These are phyloP conservation scores for Populus tomentosa DNA, from an alignment of 441 rosid genomes.

Conservation along the genomic window DNA sequence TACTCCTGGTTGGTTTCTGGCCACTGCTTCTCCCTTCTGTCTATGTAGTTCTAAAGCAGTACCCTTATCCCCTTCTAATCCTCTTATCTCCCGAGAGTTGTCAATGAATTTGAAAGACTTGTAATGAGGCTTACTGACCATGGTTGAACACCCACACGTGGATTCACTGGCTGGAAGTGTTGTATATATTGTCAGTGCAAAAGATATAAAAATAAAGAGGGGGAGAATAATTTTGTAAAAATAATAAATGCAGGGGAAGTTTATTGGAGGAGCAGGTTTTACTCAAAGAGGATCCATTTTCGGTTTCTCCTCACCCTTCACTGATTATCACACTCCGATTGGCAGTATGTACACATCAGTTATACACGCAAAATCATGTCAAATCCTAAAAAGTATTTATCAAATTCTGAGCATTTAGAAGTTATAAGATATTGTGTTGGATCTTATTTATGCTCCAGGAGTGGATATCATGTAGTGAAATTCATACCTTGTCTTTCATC, in stretches of 20 bases:
- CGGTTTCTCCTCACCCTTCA: not conserved
- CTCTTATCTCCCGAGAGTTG: conserved; percentile 13
- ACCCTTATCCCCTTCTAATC: not conserved
- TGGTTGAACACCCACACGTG: not conserved
- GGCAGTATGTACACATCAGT: not conserved
- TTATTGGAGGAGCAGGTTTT: not conserved
- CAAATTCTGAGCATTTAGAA: not conserved
- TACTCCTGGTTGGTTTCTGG: not conserved
- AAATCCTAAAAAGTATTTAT: not conserved
- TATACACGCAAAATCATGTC: not conserved
- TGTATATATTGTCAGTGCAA: not conserved
- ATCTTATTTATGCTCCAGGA: not conserved
- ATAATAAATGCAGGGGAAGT: not conserved
- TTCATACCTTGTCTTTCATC: conserved; percentile 1
- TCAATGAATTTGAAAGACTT: conserved; percentile 21
- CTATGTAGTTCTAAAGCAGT: not conserved
- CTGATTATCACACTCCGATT: not conserved
- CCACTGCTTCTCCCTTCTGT: conserved; percentile 3
- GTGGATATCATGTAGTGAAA: not conserved
- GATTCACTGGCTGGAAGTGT: not conserved
- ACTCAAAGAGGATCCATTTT: not conserved
- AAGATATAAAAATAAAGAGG: not conserved
- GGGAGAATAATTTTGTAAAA: not conserved
- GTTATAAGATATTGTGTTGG: not conserved
- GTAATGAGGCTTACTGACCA: conserved; percentile 12